Percentiles rank a stretch among this genome's conserved stretches.
These are phyloP conservation scores for Ophiostoma novo-ulmi DNA, from an alignment of 2,329 filamentous ascomycete species.

Conservation along the genomic window DNA sequence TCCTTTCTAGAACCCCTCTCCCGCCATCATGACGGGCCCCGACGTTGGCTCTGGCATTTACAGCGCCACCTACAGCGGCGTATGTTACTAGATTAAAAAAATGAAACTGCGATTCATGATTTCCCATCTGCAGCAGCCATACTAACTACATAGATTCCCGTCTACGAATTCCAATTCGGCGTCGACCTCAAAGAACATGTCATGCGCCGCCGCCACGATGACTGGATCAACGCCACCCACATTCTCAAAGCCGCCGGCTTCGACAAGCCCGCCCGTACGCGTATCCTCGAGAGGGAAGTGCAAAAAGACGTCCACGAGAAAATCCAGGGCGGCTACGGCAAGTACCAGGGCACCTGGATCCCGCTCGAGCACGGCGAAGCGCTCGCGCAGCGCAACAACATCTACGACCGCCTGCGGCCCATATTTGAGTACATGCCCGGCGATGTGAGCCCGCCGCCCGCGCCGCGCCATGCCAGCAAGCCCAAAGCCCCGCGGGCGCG, in stretches of 20 bases:
- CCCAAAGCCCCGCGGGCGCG: constrained; percentile 67
- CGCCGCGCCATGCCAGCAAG: constrained; percentile 86
- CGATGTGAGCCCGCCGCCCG: constrained; percentile 82
- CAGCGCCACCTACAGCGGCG: constrained; percentile 65
- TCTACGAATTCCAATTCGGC: constrained; percentile 88
- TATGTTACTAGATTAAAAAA: constrained; percentile 32
- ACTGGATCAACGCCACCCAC: constrained; percentile 99
- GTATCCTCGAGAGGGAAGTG: constrained; percentile 92
- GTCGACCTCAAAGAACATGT: constrained; percentile 77
- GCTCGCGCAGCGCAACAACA: constrained; percentile 80
- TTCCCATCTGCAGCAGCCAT: too few species aligned
- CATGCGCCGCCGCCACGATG: constrained; percentile 86
- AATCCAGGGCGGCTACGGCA: constrained; percentile 95
- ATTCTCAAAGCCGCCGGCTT: constrained; percentile 96
- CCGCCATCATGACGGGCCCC: constrained; percentile 40
- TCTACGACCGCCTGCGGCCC: constrained; percentile 73
- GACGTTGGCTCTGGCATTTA: constrained; percentile 49
- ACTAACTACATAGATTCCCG: constrained; percentile 64
- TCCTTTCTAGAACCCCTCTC: not conserved
- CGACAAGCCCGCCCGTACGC: constrained; percentile 90
- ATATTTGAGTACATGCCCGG: constrained; percentile 90
- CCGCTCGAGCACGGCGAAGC: constrained; percentile 74
- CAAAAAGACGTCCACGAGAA: constrained; percentile 97
- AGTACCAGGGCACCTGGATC: constrained; percentile 99
- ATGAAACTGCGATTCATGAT: not conserved